phyloP scores from a whole-genome alignment of 2,329 filamentous ascomycete species.

The Ilyonectria destructans region DNA sequence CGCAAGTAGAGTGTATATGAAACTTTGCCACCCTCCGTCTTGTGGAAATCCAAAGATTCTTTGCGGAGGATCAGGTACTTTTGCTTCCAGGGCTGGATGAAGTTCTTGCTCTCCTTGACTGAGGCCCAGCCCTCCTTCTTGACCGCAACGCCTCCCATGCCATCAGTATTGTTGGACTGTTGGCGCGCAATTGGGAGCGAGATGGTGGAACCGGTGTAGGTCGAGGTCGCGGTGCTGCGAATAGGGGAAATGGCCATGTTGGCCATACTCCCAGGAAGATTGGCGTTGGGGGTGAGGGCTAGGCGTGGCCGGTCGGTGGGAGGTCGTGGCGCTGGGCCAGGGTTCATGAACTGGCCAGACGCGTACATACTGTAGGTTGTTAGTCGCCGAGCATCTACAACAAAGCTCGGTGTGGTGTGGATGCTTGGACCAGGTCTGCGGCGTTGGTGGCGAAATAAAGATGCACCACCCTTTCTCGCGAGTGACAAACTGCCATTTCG shows the following conservation, averaged over 20 bases:
- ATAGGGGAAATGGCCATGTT: constrained; percentile 84
- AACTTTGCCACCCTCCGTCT: constrained; percentile 89
- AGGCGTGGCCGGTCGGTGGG: constrained; percentile 88
- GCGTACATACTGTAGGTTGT: constrained; percentile 67
- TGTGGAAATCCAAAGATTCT: constrained; percentile 94
- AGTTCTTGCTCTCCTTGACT: constrained; percentile 91
- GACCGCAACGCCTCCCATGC: constrained; percentile 78
- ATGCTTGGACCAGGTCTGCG: constrained; percentile 8
- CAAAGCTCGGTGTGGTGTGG: constrained; percentile 3
- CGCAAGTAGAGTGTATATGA: constrained; percentile 89
- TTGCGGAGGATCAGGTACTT: constrained; percentile 94
- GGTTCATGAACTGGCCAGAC: constrained; percentile 90
- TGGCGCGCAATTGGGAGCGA: constrained; percentile 79
- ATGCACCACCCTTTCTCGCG: constrained; percentile 7
- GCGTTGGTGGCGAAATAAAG: constrained; percentile 10
- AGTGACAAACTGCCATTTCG: not conserved
- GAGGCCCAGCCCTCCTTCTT: constrained; percentile 88
- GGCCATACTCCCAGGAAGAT: constrained; percentile 84
- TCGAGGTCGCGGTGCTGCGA: constrained; percentile 74
- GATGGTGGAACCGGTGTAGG: constrained; percentile 68
- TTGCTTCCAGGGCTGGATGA: constrained; percentile 90
- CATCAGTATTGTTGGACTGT: constrained; percentile 73
- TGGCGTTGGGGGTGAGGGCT: constrained; percentile 83
- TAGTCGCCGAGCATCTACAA: constrained; percentile 32
- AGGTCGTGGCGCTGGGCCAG: constrained; percentile 92